Evolutionary conservation across 176 grass and related monocot species (phyloP), one percentile per base, ranked within the genome.

Genomic region (Stipa capillata): DNA sequence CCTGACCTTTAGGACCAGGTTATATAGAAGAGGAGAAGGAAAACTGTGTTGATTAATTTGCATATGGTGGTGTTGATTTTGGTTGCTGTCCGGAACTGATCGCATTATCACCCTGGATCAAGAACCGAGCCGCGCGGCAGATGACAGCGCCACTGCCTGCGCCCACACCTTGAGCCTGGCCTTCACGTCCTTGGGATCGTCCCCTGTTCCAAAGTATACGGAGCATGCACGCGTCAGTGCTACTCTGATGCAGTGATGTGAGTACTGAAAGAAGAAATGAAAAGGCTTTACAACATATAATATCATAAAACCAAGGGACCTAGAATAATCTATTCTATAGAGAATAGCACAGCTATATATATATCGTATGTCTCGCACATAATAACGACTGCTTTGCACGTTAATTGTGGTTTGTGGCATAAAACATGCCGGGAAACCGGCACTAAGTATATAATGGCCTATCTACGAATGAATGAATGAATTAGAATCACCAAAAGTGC

Each of bases 121-220:
- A 45, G 87, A 70, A 12, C 71, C 82, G 28, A 85, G 63, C 6
- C 87, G 62, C 0, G 87, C 81, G 12, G 82, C 63, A 0, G 87
- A 89, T 0, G 82, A 64, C 35, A 89, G 63, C 0, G 87, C 87
- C 63, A 89, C 87, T 2, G 87, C 82, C 63, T 89, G 87, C 35
- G 87, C 82, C 87, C 87, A 89, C 54, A 89, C 82, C 82, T 85
- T 89, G 69, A 89, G 87, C 87, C 87, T 77, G 50, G 79, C 88
- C 88, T 90, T 90, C 25, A 90, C 83, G 16, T 90, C 87, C 44
- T 41, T 81, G 63, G 87, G 87, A 37, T 89, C 82, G 7, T 89
- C 87, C 35, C 87, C 87, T 89, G 82, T 53, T 25, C 24, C 23
- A 69, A 69, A 69, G 24, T 28, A 44, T 17, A 69, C 11, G 68